Evolutionary conservation across 805 yeast genomes (phyloP).

Genomic region (Candida chilensis): DNA sequence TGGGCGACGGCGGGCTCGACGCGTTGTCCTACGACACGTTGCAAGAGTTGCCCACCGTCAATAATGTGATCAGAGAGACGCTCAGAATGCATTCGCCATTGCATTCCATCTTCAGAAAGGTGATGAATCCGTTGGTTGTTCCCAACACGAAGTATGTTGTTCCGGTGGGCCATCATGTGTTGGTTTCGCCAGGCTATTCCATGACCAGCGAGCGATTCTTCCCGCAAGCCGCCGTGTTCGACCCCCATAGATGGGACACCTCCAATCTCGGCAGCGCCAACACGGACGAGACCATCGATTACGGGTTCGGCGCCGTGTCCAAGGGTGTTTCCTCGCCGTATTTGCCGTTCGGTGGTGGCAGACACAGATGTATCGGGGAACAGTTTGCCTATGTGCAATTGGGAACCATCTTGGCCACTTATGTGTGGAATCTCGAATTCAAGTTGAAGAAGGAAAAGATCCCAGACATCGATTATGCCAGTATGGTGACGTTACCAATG

Average conservation of each 20-base stretch:
- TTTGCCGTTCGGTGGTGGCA: constrained; percentile 98
- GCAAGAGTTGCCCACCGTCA: constrained; percentile 72
- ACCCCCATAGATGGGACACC: constrained; percentile 81
- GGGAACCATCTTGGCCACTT: constrained; percentile 73
- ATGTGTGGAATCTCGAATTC: constrained; percentile 74
- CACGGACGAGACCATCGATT: constrained; percentile 52
- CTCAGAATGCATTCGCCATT: constrained; percentile 94
- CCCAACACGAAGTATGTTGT: constrained; percentile 75
- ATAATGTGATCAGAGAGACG: constrained; percentile 84
- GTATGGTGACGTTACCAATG: constrained; percentile 89
- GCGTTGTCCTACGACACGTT: constrained; percentile 77
- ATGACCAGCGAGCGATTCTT: constrained; percentile 69
- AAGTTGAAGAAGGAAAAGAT: constrained; percentile 46
- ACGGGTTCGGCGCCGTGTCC: constrained; percentile 94
- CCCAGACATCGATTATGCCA: constrained; percentile 70
- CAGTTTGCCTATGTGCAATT: constrained; percentile 94
- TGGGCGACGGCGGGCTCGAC: constrained; percentile 38
- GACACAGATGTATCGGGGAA: constrained; percentile 99
- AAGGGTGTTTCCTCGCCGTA: constrained; percentile 96
- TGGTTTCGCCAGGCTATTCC: constrained; percentile 92
- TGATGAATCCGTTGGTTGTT: constrained; percentile 64
- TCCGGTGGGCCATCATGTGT: constrained; percentile 82
- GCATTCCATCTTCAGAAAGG: constrained; percentile 93
- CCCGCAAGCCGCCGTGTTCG: constrained; percentile 63
- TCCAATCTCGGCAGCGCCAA: neutral